phyloP scores from a whole-genome alignment of 1,284 basidiomycete genomes.

The Sparassis latifolia region DNA sequence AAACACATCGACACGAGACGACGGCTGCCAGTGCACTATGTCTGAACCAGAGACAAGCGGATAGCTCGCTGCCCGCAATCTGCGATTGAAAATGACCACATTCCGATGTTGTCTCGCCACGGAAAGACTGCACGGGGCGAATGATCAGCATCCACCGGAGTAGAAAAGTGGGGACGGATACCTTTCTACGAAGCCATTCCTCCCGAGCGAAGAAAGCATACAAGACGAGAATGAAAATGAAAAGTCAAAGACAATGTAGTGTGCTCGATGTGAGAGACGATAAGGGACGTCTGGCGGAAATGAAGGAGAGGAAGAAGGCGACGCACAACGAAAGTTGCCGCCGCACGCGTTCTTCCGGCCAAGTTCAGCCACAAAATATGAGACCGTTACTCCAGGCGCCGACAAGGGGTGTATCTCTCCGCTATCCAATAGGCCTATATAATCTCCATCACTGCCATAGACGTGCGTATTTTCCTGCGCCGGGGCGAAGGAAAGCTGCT shows the following conservation, averaged over 20 bases:
- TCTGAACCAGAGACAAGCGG: constrained; percentile 1
- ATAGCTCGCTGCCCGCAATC: constrained; percentile 6
- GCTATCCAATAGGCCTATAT: no score
- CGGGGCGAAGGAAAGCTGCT: no score
- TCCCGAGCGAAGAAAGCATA: constrained; percentile 28
- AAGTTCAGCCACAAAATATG: no score
- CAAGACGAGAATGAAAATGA: constrained; percentile 8
- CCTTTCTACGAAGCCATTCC: constrained; percentile 29
- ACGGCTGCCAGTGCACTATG: neutral
- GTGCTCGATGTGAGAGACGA: no score
- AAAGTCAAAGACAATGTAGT: neutral
- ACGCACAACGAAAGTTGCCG: no score
- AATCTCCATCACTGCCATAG: no score
- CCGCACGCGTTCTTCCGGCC: no score
- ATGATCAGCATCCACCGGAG: neutral
- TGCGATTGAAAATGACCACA: constrained; percentile 5
- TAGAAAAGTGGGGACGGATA: constrained; percentile 9
- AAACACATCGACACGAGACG: neutral
- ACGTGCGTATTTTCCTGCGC: no score
- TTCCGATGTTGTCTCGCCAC: constrained; percentile 13
- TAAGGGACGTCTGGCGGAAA: no score
- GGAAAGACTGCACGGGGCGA: constrained; percentile 9
- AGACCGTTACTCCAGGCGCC: no score
- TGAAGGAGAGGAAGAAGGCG: no score
- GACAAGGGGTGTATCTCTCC: no score